Base-by-base conservation (phyloP, 441 rosid species). In the Geranium incanum region DNA sequence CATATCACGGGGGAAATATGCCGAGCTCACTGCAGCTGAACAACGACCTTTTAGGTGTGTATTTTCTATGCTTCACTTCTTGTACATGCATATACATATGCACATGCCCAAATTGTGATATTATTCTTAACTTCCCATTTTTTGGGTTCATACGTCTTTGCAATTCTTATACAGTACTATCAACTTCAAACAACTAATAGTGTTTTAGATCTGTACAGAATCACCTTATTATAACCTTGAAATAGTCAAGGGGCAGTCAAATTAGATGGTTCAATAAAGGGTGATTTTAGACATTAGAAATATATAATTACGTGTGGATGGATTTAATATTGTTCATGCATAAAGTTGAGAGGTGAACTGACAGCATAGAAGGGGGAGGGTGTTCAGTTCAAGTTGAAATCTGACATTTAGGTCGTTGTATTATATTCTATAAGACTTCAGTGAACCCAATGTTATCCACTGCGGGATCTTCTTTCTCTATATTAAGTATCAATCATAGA, bases 11-110 rank as follows among this genome's bases (percentile, higher is more conserved):
- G 99, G 99, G 74, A 89, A 73, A 82, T 94, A 83, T 81, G 93
- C 97, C n/a, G 99, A 94, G 84, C 89, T 94, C 75, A 82, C 85
- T 33, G 95, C 87, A 8, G 95, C 98, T 75, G 97, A 92, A 19
- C 91, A 92, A 75, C 86, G 97, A 74, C 79, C 97, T 77, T 83
- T 92, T 28, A 87, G 95, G 97, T 92, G 65, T 84, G 87, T 64
- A 50, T 3, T 68, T 15, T 52, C 70, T 45, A 71, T 70, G 66
- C 55, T 36, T 52, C 62, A 55, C 8, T 16, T 48, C n/a, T 45
- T 45, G 52, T 45, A 13, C n/a, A 4, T 48, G 12, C 21, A 16
- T 21, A 4, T 48, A 48, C 21, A 16, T 21, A 15, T 55, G 62
- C 16, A 16, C 62, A 55, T 55, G 21, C 5, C 62, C 62, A 55